Base-by-base conservation (phyloP, 1,139 yeast genomes). In the Magnusiomyces fungicola region DNA sequence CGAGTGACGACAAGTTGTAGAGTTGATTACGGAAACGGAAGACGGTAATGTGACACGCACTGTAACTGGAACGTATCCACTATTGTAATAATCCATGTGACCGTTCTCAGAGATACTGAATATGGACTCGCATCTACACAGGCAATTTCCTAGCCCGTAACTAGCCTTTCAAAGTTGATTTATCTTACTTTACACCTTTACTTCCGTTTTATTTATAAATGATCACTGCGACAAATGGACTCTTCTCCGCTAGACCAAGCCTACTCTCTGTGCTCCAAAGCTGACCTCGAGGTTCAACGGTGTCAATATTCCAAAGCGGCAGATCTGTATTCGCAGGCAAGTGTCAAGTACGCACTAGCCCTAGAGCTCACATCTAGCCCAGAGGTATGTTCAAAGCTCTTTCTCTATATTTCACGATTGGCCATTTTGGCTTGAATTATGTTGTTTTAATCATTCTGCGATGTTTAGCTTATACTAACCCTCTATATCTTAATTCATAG, bases 221-320 rank as follows among this genome's bases (percentile, higher is more conserved):
- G 36, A 32, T 9, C 5, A 32, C n/a, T n/a, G 9, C 36, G 16
- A 40, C 24, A 29, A 41, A 29, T 41, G 44, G 34, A 41, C 14
- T 24, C 41, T 38, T 38, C 41, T 14, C 41, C 34, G n/a, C 34
- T 41, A 21, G 39, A 40, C 6, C 25, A 51, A 50, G 54, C 54
- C 5, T 51, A 51, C 24, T 44, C 47, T 19, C 27, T 51, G n/a
- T 44, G 46, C 18, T 36, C 45, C 25, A 49, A 51, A 21, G 54
- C 54, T 23, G 54, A 51, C 41, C 34, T 47, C 24, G 51, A 45
- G 23, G 48, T 49, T 21, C 50, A 46, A 25, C 50, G 47, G 12
- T 50, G 45, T 47, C 47, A 49, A 43, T 51, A 51, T 34, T 46
- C 44, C n/a, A 51, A 49, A 25, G 54, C 54, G 16, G 50, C 50